Conservation (phyloP, 176 grass and related monocot genomes). For the Lolium rigidum region DNA sequence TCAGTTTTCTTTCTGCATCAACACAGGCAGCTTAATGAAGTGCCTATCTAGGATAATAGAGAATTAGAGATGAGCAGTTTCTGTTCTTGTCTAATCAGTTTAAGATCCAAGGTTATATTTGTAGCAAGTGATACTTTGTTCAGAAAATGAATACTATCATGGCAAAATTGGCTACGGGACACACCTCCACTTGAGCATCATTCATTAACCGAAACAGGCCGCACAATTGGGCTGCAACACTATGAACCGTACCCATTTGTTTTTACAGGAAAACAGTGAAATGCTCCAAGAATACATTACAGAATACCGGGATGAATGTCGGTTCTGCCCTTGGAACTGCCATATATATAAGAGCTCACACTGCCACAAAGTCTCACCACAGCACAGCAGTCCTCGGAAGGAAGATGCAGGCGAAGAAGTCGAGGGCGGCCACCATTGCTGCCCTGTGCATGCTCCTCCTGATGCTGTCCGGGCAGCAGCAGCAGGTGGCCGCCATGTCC, state of each 20-base stretch:
- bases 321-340: no score
- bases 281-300: no score
- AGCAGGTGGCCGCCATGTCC: background rate
- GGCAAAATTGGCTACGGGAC: background rate
- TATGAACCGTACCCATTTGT: no score
- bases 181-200: background rate
- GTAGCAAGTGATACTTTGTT: no score
- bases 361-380: no score
- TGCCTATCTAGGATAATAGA: background rate
- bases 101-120: no score
- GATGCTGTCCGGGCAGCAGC: background rate
- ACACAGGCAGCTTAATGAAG: background rate
- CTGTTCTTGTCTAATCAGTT: no score
- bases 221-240: background rate
- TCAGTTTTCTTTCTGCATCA: constrained; percentile 14
- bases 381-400: background rate
- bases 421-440: background rate
- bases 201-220: background rate
- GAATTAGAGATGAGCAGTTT: background rate
- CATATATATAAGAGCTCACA: no score
- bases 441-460: background rate
- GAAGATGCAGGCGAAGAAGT: constrained; percentile 7
- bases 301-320: no score
- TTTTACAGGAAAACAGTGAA: no score
- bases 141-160: background rate